A percentile compares a stretch with the other conserved stretches of the same genome.
These are phyloP conservation scores for Echeveria elegans DNA, from an alignment of 164 flowering plant genomes.

Conservation along the genomic window DNA sequence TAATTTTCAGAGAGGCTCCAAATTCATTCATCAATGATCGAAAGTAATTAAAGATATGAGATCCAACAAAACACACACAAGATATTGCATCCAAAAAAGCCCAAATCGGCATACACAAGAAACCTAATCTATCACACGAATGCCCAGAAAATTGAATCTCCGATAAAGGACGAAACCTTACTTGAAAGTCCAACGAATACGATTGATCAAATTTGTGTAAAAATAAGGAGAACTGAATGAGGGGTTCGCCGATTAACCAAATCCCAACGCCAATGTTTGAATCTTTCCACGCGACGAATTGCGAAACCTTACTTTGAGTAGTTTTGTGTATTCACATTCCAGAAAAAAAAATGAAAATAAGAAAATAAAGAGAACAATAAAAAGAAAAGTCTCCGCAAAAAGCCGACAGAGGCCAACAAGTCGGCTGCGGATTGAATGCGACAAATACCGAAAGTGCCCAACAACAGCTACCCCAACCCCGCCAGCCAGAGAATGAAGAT, in stretches of 20 bases:
- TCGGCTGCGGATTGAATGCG: conserved; percentile 31
- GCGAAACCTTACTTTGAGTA: conserved; percentile 8
- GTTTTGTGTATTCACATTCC: neutral
- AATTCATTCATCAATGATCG: neutral
- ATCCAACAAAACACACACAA: neutral
- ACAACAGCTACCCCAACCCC: neutral
- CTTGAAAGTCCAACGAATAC: neutral
- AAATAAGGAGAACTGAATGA: too few relatives aligned
- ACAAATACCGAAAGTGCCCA: conserved; percentile 21
- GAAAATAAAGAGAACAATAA: too few relatives aligned
- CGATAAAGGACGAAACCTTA: neutral
- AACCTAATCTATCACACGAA: neutral
- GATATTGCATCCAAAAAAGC: neutral
- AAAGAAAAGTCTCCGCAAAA: neutral
- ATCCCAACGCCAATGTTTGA: conserved; percentile 8
- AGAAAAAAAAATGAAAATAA: neutral
- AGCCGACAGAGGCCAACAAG: conserved; percentile 29
- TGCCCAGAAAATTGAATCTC: neutral
- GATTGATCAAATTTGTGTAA: neutral
- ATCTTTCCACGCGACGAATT: conserved; percentile 12
- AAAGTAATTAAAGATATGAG: neutral
- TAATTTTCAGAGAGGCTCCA: neutral
- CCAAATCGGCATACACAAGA: neutral
- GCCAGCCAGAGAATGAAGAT: neutral
- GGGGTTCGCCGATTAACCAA: neutral